These are phyloP conservation scores for Mrakia blollopis DNA, from an alignment of 768 basidiomycete genomes.

Conservation along the genomic window DNA sequence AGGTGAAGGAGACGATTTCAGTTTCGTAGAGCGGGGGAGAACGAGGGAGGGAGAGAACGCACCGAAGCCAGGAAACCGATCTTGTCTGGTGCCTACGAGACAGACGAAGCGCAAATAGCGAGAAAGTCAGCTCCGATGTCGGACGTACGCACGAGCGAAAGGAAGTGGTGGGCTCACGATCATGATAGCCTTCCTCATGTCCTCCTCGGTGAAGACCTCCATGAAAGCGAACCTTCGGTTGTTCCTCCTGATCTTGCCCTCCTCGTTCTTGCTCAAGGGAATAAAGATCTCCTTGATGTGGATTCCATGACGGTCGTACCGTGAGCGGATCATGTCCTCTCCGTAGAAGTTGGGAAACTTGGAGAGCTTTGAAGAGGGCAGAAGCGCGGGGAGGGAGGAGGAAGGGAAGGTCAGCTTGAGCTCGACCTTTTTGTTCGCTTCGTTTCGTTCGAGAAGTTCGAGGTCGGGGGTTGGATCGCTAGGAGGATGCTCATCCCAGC, in stretches of 20 bases:
- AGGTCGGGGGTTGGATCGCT: too few relatives aligned
- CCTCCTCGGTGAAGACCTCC: not conserved
- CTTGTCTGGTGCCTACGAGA: not conserved
- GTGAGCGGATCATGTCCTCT: not conserved
- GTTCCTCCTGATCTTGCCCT: not conserved
- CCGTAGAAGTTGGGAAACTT: not conserved
- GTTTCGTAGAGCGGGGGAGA: not conserved
- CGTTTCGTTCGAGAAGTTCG: too few relatives aligned
- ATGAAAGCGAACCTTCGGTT: slow-evolving; percentile 5
- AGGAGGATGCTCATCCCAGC: too few relatives aligned
- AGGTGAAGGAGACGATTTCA: not conserved
- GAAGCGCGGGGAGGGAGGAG: not conserved
- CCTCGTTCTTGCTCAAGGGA: not conserved
- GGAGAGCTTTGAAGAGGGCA: not conserved
- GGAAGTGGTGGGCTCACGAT: not conserved
- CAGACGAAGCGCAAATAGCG: not conserved
- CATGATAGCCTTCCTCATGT: not conserved
- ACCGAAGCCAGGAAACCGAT: not conserved
- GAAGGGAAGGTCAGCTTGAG: not conserved
- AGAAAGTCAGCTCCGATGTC: not conserved
- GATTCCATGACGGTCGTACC: not conserved
- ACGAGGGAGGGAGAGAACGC: not conserved
- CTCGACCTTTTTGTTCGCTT: not conserved
- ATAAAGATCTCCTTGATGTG: not conserved
- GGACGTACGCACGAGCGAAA: not conserved